These are phyloP conservation scores for Dryadomyces quercivorus DNA, from an alignment of 2,329 filamentous ascomycete genomes.

Conservation along the genomic window DNA sequence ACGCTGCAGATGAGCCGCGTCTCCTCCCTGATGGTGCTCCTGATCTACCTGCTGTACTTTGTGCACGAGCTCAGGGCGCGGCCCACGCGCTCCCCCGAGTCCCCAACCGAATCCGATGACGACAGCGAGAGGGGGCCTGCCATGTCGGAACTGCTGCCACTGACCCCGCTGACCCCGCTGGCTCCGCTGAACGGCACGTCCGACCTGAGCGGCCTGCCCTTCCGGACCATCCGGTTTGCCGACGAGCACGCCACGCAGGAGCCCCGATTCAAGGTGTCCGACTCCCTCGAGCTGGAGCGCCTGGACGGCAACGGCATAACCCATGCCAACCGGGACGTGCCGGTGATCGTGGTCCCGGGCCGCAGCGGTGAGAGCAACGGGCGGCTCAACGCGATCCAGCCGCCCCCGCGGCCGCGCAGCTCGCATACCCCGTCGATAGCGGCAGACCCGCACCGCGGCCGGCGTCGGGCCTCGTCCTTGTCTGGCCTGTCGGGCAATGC, in stretches of 20 bases:
- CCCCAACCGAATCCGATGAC: background rate
- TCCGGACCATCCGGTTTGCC: conserved; percentile 6
- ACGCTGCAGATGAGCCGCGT: conserved; percentile 9
- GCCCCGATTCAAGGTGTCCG: too few species aligned
- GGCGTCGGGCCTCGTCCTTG: background rate
- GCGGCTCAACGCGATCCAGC: background rate
- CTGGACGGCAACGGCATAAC: background rate
- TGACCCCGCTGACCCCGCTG: background rate
- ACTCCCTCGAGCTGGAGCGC: background rate
- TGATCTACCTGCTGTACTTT: conserved; percentile 75
- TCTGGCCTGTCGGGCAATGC: background rate
- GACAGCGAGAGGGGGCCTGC: background rate
- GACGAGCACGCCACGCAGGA: background rate
- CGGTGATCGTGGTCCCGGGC: background rate
- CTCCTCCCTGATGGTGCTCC: conserved; percentile 47
- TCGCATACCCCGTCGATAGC: conserved; percentile 1
- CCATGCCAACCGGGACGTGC: background rate
- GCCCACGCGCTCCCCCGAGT: conserved; percentile 66
- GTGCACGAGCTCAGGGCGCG: conserved; percentile 86
- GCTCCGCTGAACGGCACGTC: background rate
- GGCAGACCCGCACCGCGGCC: background rate
- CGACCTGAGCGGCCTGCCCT: background rate
- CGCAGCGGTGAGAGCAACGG: background rate
- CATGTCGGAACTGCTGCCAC: background rate
- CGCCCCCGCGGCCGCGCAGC: background rate